Base-by-base conservation (phyloP, 495 filamentous ascomycete genomes). In the Durotheca rogersii region DNA sequence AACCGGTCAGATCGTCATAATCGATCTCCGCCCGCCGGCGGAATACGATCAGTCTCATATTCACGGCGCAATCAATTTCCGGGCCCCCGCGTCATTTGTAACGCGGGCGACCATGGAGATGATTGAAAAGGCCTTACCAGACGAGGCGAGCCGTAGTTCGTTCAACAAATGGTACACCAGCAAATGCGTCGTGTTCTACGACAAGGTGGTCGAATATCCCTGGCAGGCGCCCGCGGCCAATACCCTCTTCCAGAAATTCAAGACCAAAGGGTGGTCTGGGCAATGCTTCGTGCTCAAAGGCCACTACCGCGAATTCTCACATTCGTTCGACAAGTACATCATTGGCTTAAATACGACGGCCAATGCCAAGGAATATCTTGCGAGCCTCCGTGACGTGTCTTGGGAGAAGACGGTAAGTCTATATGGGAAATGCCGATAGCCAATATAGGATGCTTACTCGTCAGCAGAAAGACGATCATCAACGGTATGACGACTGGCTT, bases 121-220 rank as follows among this genome's bases (percentile, higher is more conserved):
- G 70, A 71, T 77, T n/a, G 72, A 73, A 43, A 69, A 67, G 55
- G 67, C 70, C 14, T 60, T 77, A 12, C 66, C 68, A 20, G 72
- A 77, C 20, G 69, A 72, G 39, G 63, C 69, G 20, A 70, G 67
- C 50, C 67, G 70, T 0, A 65, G 65, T 23, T 68, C 63, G 40
- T 77, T 77, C 40, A 60, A 62, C 51, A 72, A 72, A 18, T 75
- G 73, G 73, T 60, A 58, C 9, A 62, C 64, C 14, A 72, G 58
- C 36, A 68, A 65, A 36, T 75, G 72, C 12, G 61, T 77, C 11
- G 69, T 77, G n/a, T 73, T 77, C 35, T 77, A 77, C 50, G 72
- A 75, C 43, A 60, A 68, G 27, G 58, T 68, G 2, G 58, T 73
- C 6, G 72, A 77, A 25, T 73, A 67, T 17, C 47, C 70, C 7